Conservation (phyloP, 108 stramenopile species). For the Cyclotella sp. region DNA sequence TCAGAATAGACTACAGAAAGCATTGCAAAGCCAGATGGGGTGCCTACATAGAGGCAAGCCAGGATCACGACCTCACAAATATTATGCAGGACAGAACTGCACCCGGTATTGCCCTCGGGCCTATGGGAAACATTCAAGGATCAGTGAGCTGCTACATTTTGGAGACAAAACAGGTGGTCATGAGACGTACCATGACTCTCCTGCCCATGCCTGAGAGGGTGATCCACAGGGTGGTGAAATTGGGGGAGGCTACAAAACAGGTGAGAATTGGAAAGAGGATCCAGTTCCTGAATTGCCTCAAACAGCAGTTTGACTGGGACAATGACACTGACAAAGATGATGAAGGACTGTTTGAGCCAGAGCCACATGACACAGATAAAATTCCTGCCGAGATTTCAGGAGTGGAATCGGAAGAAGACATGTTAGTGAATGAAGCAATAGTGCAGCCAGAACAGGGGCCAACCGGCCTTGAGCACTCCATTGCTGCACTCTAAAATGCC, state of each 20-base stretch:
- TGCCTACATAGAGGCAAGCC: not conserved
- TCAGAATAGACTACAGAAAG: not conserved
- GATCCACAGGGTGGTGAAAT: not conserved
- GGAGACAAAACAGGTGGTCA: not conserved
- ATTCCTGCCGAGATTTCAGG: too few relatives aligned
- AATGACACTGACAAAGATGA: too few relatives aligned
- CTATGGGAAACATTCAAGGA: not conserved
- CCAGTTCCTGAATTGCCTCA: too few relatives aligned
- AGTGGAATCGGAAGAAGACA: too few relatives aligned
- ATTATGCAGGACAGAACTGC: not conserved
- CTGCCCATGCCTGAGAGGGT: not conserved
- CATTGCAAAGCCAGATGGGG: not conserved
- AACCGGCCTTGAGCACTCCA: too few relatives aligned
- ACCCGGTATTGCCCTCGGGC: not conserved
- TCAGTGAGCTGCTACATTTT: constrained; percentile 1
- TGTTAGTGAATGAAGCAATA: too few relatives aligned
- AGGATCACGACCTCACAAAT: not conserved
- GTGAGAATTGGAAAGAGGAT: too few relatives aligned
- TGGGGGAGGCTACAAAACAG: too few relatives aligned
- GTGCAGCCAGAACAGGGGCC: too few relatives aligned
- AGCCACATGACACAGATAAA: too few relatives aligned
- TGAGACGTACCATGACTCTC: not conserved
- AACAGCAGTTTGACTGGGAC: too few relatives aligned
- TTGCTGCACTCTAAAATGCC: not conserved
- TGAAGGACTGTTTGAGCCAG: too few relatives aligned